phyloP scores from a whole-genome alignment of 2,329 filamentous ascomycete genomes.

The Sarocladium strictum region DNA sequence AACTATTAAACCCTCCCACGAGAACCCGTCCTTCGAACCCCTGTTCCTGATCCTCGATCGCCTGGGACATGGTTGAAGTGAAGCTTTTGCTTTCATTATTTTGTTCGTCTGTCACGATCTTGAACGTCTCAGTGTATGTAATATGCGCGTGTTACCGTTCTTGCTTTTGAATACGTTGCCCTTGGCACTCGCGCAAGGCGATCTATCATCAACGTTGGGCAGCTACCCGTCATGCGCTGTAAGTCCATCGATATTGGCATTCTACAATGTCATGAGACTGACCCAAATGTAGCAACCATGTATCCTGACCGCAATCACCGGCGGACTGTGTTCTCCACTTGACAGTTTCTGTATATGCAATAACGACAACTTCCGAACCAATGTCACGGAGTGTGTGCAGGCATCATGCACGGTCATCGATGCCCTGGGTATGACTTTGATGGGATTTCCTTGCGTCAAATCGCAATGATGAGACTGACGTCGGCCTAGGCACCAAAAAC shows the following conservation, averaged over 20 bases:
- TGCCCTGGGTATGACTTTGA: conserved; percentile 10
- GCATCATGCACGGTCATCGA: conserved; percentile 13
- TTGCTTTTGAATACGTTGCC: not conserved
- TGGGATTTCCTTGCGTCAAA: too few species aligned
- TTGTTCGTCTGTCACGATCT: not conserved
- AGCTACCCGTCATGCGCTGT: conserved; percentile 1
- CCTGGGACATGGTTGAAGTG: not conserved
- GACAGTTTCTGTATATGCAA: not conserved
- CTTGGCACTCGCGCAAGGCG: not conserved
- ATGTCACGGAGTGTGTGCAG: conserved; percentile 8
- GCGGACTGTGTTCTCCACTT: not conserved
- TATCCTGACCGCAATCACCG: not conserved
- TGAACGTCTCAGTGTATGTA: too few species aligned
- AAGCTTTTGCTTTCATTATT: not conserved
- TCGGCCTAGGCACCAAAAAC: conserved; percentile 17
- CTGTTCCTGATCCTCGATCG: not conserved
- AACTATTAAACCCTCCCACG: not conserved
- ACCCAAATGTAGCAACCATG: not conserved
- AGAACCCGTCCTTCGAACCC: not conserved
- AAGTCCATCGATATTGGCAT: too few species aligned
- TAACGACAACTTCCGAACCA: not conserved
- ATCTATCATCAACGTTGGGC: not conserved
- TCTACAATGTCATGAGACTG: not conserved
- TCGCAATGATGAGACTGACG: not conserved
- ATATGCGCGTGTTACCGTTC: too few species aligned